These are phyloP conservation scores for Trypanosoma cruzi DNA, from an alignment of 208 protist genomes.

Conservation along the genomic window DNA sequence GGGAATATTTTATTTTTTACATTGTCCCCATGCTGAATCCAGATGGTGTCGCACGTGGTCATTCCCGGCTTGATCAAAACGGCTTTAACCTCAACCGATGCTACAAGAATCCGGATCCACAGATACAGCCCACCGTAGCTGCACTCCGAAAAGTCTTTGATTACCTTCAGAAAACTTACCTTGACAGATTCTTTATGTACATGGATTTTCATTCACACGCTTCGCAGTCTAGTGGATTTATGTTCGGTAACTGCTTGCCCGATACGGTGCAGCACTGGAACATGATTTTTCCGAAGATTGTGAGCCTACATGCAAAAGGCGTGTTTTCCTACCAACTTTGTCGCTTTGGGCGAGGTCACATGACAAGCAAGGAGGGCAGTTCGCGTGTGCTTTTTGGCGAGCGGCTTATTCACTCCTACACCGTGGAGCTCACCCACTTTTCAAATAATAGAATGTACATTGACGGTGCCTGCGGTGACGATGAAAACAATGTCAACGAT, in stretches of 20 bases:
- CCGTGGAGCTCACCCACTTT: constrained; percentile 83
- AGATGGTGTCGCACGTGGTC: constrained; percentile 93
- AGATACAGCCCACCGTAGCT: constrained; percentile 79
- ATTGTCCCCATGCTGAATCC: constrained; percentile 95
- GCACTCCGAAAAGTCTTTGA: constrained; percentile 83
- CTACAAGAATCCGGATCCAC: constrained; percentile 86
- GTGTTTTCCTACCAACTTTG: constrained; percentile 80
- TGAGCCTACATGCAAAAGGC: constrained; percentile 71
- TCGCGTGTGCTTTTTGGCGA: constrained; percentile 85
- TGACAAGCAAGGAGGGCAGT: constrained; percentile 80
- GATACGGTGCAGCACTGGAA: constrained; percentile 85
- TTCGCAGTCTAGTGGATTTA: constrained; percentile 87
- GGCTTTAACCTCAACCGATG: constrained; percentile 95
- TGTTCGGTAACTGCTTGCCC: constrained; percentile 92
- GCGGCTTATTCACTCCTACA: constrained; percentile 84
- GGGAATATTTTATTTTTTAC: constrained; percentile 93
- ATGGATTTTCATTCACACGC: constrained; percentile 95
- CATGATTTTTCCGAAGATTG: constrained; percentile 71
- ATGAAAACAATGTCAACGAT: not conserved
- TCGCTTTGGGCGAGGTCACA: constrained; percentile 70
- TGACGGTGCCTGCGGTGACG: constrained; percentile 35
- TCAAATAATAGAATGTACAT: constrained; percentile 66
- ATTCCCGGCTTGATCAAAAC: constrained; percentile 90
- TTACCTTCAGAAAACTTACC: constrained; percentile 59
- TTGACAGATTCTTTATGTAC: constrained; percentile 84